These are phyloP conservation scores for Ammopiptanthus mongolicus DNA, from an alignment of 306 rosid species.

Conservation along the genomic window DNA sequence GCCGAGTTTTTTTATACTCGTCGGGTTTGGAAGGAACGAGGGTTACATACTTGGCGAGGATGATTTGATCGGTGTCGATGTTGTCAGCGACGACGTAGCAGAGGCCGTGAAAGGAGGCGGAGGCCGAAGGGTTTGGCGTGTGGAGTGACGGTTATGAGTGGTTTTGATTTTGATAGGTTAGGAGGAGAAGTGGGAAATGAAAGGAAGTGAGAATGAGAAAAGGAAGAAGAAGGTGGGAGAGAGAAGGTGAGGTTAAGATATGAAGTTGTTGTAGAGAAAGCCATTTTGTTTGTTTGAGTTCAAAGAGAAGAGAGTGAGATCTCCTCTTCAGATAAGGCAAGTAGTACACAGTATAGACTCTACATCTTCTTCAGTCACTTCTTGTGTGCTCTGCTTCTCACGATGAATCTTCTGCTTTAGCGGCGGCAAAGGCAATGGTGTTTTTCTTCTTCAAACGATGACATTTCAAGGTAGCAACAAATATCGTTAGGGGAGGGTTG, in stretches of 20 bases:
- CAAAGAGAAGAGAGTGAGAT: too few relatives aligned
- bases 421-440: background rate
- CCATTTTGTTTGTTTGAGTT: constrained; percentile 35
- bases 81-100: constrained; percentile 90
- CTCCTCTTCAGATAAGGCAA: too few relatives aligned
- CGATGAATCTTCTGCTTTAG: background rate
- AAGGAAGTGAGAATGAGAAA: constrained; percentile 20
- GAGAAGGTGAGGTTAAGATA: constrained; percentile 39
- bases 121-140: constrained; percentile 18
- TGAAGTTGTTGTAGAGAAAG: constrained; percentile 35
- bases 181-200: constrained; percentile 31
- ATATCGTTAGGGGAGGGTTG: too few relatives aligned
- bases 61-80: constrained; percentile 94
- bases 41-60: constrained; percentile 88
- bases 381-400: background rate
- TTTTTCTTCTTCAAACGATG: background rate
- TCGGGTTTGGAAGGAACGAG: constrained; percentile 86
- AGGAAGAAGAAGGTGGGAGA: background rate
- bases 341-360: too few relatives aligned
- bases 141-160: background rate
- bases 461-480: background rate
- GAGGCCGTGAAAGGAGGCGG: constrained; percentile 70
- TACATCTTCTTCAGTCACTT: too few relatives aligned
- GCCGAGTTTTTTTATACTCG: constrained; percentile 89
- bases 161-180: background rate